phyloP scores from a whole-genome alignment of 805 yeast genomes.

The Nakazawaea ernobii region DNA sequence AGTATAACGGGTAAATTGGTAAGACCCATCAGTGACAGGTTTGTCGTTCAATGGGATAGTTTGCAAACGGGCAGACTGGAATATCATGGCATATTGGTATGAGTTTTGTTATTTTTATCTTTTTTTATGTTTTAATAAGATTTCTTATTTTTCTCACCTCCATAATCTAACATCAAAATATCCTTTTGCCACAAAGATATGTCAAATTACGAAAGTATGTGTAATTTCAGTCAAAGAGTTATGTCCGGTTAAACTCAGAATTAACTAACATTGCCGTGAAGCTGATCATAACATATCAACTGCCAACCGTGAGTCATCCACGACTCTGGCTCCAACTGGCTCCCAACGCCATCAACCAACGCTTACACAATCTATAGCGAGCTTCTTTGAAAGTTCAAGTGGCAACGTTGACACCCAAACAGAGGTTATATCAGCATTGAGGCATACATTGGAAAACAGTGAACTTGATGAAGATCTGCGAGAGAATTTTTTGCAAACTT shows the following conservation, averaged over 20 bases:
- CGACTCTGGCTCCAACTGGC: not conserved
- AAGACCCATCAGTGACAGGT: constrained; percentile 66
- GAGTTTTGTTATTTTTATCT: not conserved
- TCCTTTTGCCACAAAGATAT: constrained; percentile 2
- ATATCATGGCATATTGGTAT: constrained; percentile 74
- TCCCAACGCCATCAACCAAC: constrained; percentile 7
- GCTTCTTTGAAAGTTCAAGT: not conserved
- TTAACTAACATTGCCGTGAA: not conserved
- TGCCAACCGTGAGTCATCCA: not conserved
- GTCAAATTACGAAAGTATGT: constrained; percentile 11
- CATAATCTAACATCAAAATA: no score
- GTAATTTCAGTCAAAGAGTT: not conserved
- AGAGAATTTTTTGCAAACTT: not conserved
- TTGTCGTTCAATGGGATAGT: constrained; percentile 86
- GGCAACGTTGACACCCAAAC: not conserved
- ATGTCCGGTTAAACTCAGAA: no score
- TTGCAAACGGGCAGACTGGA: constrained; percentile 59
- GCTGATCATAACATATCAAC: constrained; percentile 3
- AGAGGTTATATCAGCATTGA: not conserved
- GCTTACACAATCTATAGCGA: constrained; percentile 1
- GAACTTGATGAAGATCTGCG: constrained; percentile 2
- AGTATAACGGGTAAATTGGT: constrained; percentile 75
- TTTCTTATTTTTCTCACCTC: not conserved
- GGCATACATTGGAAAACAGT: constrained; percentile 2
- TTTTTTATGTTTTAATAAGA: not conserved